Percentiles rank a stretch among this genome's conserved stretches.
These are phyloP conservation scores for Teratosphaeria gauchensis DNA, from an alignment of 2,329 filamentous ascomycete species.

Conservation along the genomic window DNA sequence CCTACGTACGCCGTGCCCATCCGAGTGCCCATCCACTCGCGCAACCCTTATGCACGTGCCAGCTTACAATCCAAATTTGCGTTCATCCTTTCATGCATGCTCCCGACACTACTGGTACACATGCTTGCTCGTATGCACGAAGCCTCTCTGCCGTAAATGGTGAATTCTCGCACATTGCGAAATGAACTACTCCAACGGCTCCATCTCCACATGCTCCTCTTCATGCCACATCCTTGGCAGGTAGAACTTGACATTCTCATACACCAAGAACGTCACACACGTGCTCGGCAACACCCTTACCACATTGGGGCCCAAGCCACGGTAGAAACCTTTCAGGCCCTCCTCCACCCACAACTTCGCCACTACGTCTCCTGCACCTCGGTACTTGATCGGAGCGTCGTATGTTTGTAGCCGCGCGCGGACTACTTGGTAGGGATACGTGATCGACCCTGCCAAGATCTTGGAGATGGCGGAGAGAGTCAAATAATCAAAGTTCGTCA, in stretches of 20 bases:
- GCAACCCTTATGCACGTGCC: neutral
- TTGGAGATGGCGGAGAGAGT: constrained; percentile 72
- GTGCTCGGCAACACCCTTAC: constrained; percentile 86
- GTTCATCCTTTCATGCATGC: neutral
- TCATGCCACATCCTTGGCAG: constrained; percentile 30
- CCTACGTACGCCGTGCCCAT: neutral
- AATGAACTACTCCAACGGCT: neutral
- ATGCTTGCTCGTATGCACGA: neutral
- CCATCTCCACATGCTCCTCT: neutral
- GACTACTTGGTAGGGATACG: constrained; percentile 92
- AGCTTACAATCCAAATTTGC: neutral
- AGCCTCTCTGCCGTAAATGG: neutral
- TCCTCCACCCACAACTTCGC: constrained; percentile 68
- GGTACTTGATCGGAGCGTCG: constrained; percentile 65
- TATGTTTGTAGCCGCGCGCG: constrained; percentile 83
- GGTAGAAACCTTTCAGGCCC: constrained; percentile 77
- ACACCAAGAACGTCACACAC: constrained; percentile 93
- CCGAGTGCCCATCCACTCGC: neutral
- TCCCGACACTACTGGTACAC: neutral
- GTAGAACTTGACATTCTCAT: constrained; percentile 81
- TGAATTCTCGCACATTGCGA: neutral
- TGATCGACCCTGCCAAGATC: constrained; percentile 76
- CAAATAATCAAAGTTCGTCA: constrained; percentile 70
- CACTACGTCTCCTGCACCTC: constrained; percentile 61
- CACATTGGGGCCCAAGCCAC: constrained; percentile 80